A percentile compares a stretch with the other conserved stretches of the same genome.
Conservation (phyloP, 176 grass and related monocot species). For the Rhynchospora pubera region DNA sequence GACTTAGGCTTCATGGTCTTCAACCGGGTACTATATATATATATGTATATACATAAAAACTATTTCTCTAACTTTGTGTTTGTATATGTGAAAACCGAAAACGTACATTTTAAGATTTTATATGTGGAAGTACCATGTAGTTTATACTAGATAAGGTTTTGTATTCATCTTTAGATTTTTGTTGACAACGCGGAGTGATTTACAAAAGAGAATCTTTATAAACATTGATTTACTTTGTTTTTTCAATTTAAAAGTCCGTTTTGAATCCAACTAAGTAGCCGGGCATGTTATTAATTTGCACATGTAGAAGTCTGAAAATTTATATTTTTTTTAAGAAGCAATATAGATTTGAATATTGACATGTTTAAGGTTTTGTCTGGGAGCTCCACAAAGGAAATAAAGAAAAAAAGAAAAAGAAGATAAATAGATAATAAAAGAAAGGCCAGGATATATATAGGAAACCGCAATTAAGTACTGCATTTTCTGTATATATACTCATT, state of each 20-base stretch:
- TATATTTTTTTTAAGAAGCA: neutral
- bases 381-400: neutral
- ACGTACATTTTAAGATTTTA: neutral
- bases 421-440: neutral
- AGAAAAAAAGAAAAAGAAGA: neutral
- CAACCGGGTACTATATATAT: constrained; percentile 42
- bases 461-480: neutral
- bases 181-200: neutral
- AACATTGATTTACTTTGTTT: neutral
- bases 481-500: neutral
- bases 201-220: neutral
- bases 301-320: neutral
- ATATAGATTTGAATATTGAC: neutral
- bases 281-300: neutral
- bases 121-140: neutral
- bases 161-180: neutral
- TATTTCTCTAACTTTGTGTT: neutral
- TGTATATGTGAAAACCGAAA: neutral
- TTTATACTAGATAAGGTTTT: neutral
- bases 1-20: constrained; percentile 96
- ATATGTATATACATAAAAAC: no score
- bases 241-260: neutral
- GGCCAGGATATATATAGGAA: neutral
- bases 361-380: neutral
- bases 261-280: neutral